Conservation (phyloP, 495 filamentous ascomycete species). For the Tuber aestivum region DNA sequence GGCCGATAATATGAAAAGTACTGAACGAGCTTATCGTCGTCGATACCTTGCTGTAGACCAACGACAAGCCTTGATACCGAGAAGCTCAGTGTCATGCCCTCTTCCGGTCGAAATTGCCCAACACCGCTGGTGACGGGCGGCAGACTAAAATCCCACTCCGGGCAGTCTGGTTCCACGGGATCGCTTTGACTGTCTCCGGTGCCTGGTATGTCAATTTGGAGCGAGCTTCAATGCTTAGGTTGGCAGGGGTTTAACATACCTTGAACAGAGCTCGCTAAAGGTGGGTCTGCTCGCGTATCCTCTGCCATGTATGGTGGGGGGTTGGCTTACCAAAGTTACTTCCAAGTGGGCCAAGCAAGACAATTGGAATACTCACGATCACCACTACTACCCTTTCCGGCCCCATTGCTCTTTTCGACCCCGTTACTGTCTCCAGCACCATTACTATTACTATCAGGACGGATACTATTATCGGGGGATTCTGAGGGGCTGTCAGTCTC, state of each 20-base stretch:
- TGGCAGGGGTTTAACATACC: background rate
- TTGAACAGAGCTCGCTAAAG: background rate
- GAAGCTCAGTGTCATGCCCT: background rate
- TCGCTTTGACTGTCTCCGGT: background rate
- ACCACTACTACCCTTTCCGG: background rate
- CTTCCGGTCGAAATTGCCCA: background rate
- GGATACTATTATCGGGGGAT: background rate
- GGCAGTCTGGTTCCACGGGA: background rate
- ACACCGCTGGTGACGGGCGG: background rate
- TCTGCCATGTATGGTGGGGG: background rate
- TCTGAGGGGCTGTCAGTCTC: background rate
- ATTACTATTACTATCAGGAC: background rate
- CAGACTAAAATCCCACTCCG: background rate
- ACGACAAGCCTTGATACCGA: background rate
- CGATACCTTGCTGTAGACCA: background rate
- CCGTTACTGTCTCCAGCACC: background rate
- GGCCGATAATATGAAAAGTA: background rate
- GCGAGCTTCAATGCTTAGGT: background rate
- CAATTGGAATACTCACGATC: background rate
- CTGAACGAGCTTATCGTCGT: background rate
- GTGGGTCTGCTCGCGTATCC: background rate
- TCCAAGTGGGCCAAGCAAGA: background rate
- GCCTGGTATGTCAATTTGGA: background rate
- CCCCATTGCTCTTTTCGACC: background rate
- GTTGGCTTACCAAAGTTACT: background rate